Evolutionary conservation across 2,329 filamentous ascomycete genomes (phyloP).

Genomic region (Arthrobotrys conoides): DNA sequence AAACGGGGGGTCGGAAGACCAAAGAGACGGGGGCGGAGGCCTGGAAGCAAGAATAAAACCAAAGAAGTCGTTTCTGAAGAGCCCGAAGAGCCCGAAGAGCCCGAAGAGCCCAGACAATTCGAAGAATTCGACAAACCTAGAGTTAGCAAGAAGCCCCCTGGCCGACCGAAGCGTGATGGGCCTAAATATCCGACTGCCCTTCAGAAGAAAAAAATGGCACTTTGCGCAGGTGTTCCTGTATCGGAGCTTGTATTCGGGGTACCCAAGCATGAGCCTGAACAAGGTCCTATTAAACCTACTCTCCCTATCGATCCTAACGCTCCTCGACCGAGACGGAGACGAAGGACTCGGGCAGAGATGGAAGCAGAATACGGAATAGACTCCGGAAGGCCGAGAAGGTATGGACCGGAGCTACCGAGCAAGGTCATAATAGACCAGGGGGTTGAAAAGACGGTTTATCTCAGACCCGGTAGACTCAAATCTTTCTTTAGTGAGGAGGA

Average conservation of each 20-base stretch:
- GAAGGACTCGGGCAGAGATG: too few species aligned
- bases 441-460: slow-evolving; percentile 12
- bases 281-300: not conserved
- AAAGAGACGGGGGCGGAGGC: not conserved
- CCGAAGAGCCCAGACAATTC: too few species aligned
- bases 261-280: not conserved
- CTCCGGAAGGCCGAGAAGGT: slow-evolving; percentile 10
- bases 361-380: not conserved
- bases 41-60: slow-evolving; percentile 7
- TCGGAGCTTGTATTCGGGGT: slow-evolving; percentile 23
- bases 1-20: not conserved
- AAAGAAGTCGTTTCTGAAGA: not conserved
- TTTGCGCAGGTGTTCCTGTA: not conserved
- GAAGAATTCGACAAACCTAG: too few species aligned
- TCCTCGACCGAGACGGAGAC: too few species aligned
- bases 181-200: not conserved
- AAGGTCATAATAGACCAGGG: slow-evolving; percentile 25
- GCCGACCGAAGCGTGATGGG: not conserved
- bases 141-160: not conserved
- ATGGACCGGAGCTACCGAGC: slow-evolving; percentile 23
- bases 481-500: slow-evolving; percentile 2
- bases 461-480: slow-evolving; percentile 5
- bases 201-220: slow-evolving; percentile 1
- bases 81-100: not conserved
- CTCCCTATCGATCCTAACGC: too few species aligned